Evolutionary conservation across 2,329 filamentous ascomycete genomes (phyloP), one percentile per base, ranked within the genome.

Genomic region (Exophiala xenobiotica): DNA sequence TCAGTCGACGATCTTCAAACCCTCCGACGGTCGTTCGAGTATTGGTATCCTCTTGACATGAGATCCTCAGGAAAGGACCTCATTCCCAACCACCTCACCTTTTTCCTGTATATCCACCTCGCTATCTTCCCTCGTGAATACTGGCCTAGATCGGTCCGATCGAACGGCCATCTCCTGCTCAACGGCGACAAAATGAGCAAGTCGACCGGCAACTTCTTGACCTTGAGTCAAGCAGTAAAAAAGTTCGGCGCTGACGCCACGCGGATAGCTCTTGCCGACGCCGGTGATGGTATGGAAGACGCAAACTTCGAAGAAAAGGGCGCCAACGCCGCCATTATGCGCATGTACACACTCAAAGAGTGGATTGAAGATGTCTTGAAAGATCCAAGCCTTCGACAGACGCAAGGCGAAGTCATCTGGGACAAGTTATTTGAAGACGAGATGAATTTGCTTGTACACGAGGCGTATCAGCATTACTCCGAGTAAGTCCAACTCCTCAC

Each of bases 121-220:
- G 93, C 93, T 8, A 79, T 99, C 37, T 97, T 96, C 78, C 82
- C 85, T 9, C 81, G 82, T 53, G 82, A 92, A 69, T 95, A 90
- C 76, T 96, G 92, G 90, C 93, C 93, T 8, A 81, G 80, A 45
- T 85, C 85, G 57, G 80, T 97, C 60, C 87, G 93, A 59, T 85
- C 88, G 57, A 99, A 99, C 67, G 93, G 93, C 1, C 92, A 97
- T 73, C 74, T 97, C 64, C 83, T 95, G 70, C 78, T 99, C 59
- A 99, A 99, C 68, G 92, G 92, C 43, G 89, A 96, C 68, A 99
- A 99, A 81, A 99, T 99, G 93, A 87, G 85, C 69, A 99, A 99
- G 77, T 92, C 87, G 47, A 96, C 91, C 0, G 93, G 93, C 57
- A 99, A 97, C 75, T 99, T 99, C 77, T 79, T 99, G 69, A 97